Percentiles rank a stretch among this genome's conserved stretches.
Evolutionary conservation across 192 early-diverging fungal genomes (phyloP).

Genomic region (Spinellus fusiger): DNA sequence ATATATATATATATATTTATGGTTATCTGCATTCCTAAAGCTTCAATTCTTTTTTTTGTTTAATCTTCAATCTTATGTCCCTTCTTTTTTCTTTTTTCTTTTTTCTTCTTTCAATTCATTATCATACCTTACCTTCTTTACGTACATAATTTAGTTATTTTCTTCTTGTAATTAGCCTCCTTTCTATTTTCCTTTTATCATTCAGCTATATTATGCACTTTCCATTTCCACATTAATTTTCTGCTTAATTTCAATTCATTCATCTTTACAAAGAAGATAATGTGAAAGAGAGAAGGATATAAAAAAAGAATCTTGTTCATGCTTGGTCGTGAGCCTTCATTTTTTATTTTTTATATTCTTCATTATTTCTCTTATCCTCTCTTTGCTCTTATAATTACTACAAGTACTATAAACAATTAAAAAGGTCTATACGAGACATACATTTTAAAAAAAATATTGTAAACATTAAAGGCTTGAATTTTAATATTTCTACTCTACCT

Average conservation of each 20-base stretch:
- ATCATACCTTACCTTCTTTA: background rate
- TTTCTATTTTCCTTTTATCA: background rate
- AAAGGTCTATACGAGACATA: no score
- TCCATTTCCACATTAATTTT: background rate
- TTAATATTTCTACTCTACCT: no score
- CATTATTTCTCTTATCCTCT: no score
- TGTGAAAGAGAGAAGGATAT: no score
- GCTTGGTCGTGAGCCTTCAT: background rate
- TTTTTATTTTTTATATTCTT: no score
- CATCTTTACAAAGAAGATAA: no score
- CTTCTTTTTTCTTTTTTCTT: background rate
- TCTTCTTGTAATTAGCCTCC: background rate
- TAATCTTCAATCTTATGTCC: conserved; percentile 1
- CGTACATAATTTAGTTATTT: background rate
- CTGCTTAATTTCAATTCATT: background rate
- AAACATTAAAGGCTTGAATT: no score
- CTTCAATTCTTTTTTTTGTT: no score
- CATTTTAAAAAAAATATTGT: no score
- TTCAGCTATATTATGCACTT: conserved; percentile 1
- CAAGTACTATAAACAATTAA: no score
- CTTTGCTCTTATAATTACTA: no score
- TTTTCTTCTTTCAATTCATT: background rate
- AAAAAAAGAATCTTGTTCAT: background rate
- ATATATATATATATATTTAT: background rate
- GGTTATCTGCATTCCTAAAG: background rate